Evolutionary conservation across 345 rosid genomes (phyloP).

Genomic region (Hypericum perforatum): DNA sequence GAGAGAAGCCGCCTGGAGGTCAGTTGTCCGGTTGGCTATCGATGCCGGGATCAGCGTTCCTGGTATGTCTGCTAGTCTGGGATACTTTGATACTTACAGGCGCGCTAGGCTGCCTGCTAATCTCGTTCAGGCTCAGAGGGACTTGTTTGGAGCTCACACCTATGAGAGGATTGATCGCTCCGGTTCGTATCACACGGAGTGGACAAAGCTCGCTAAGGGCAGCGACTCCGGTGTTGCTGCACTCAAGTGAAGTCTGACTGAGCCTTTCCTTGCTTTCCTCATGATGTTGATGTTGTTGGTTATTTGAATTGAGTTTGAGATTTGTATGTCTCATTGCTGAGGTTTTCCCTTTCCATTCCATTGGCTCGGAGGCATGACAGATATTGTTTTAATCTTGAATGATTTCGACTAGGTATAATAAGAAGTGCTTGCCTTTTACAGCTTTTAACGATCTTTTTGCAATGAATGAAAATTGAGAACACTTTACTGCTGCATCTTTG

Average conservation of each 20-base stretch:
- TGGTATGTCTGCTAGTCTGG: slow-evolving; percentile 92
- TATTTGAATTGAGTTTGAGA: no score
- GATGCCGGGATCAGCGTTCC: slow-evolving; percentile 92
- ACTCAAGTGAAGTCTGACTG: slow-evolving; percentile 30
- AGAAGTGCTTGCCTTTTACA: no score
- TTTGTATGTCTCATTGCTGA: no score
- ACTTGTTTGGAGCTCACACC: slow-evolving; percentile 93
- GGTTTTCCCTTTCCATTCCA: no score
- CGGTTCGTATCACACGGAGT: slow-evolving; percentile 74
- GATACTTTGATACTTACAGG: slow-evolving; percentile 89
- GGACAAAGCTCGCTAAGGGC: slow-evolving; percentile 78
- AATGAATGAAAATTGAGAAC: no score
- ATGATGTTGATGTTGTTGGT: no score
- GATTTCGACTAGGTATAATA: no score
- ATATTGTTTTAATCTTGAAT: no score
- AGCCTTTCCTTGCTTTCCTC: no score
- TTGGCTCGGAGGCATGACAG: no score
- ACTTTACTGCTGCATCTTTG: no score
- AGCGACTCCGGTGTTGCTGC: slow-evolving; percentile 36
- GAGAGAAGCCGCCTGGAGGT: slow-evolving; percentile 98
- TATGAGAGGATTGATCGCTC: slow-evolving; percentile 85
- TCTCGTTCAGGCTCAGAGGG: slow-evolving; percentile 97
- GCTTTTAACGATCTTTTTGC: no score
- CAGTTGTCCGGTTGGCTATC: slow-evolving; percentile 88
- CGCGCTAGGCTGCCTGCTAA: slow-evolving; percentile 84